Percentiles rank a stretch among this genome's conserved stretches.
Evolutionary conservation across 441 rosid genomes (phyloP).

Genomic region (Populus tomentosa): DNA sequence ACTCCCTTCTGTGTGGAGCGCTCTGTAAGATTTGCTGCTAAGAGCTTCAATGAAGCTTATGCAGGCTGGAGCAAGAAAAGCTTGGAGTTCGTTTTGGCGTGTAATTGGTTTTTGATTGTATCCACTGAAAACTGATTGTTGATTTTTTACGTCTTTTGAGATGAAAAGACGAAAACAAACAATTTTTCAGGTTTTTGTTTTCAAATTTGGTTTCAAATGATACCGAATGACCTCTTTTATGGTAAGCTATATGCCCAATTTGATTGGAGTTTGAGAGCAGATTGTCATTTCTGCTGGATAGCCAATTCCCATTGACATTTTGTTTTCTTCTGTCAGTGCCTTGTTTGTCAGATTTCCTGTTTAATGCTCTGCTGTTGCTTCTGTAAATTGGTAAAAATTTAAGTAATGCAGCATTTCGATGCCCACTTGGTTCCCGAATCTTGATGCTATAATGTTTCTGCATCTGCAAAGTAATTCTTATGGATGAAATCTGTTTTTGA

Average conservation of each 20-base stretch:
- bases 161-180: neutral
- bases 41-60: neutral
- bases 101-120: too few species aligned
- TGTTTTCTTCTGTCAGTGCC: neutral
- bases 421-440: neutral
- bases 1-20: neutral
- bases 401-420: neutral
- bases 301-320: neutral
- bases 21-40: neutral
- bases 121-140: neutral
- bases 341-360: neutral
- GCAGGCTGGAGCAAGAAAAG: neutral
- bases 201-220: neutral
- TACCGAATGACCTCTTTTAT: neutral
- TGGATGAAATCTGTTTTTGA: neutral
- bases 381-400: neutral
- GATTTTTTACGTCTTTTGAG: neutral
- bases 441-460: neutral
- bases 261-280: neutral
- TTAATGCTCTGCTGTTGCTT: conserved; percentile 16
- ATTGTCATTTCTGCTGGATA: neutral
- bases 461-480: neutral
- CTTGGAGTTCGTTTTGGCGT: neutral
- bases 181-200: neutral
- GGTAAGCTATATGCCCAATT: neutral